Evolutionary conservation across 495 filamentous ascomycete species (phyloP).

Genomic region (Podospora tetraspora): DNA sequence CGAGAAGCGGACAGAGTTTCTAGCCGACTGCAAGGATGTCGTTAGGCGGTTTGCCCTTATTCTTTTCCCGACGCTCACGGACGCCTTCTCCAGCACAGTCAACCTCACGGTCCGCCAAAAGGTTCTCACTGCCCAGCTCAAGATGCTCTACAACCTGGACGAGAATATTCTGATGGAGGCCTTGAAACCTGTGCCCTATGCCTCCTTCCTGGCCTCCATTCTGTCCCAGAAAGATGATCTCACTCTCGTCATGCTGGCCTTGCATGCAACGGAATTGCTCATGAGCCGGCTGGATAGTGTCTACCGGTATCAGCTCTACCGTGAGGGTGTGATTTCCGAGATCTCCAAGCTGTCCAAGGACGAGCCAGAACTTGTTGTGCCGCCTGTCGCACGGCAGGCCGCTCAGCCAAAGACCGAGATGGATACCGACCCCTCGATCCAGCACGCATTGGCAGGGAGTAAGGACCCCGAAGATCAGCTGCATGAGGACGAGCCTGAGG

Average conservation of each 20-base stretch:
- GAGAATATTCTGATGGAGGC: slow-evolving; percentile 76
- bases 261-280: slow-evolving; percentile 84
- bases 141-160: slow-evolving; percentile 97
- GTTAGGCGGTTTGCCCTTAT: slow-evolving; percentile 90
- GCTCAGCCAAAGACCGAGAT: slow-evolving; percentile 13
- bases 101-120: slow-evolving; percentile 97
- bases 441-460: neutral
- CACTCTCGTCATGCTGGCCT: slow-evolving; percentile 73
- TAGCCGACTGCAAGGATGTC: slow-evolving; percentile 76
- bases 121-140: slow-evolving; percentile 88
- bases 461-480: slow-evolving; percentile 4
- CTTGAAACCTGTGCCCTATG: slow-evolving; percentile 85
- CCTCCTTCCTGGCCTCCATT: slow-evolving; percentile 94
- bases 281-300: slow-evolving; percentile 76
- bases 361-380: slow-evolving; percentile 25
- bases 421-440: neutral
- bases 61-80: slow-evolving; percentile 91
- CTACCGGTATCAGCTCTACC: slow-evolving; percentile 94
- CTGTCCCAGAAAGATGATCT: slow-evolving; percentile 93
- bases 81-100: slow-evolving; percentile 96
- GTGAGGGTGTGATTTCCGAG: slow-evolving; percentile 93
- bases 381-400: neutral
- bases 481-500: slow-evolving; percentile 10
- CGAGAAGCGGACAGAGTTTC: slow-evolving; percentile 69
- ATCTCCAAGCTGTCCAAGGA: slow-evolving; percentile 66